Evolutionary conservation across 2,329 filamentous ascomycete genomes (phyloP).

Genomic region (Aaosphaeria pasadenensis): DNA sequence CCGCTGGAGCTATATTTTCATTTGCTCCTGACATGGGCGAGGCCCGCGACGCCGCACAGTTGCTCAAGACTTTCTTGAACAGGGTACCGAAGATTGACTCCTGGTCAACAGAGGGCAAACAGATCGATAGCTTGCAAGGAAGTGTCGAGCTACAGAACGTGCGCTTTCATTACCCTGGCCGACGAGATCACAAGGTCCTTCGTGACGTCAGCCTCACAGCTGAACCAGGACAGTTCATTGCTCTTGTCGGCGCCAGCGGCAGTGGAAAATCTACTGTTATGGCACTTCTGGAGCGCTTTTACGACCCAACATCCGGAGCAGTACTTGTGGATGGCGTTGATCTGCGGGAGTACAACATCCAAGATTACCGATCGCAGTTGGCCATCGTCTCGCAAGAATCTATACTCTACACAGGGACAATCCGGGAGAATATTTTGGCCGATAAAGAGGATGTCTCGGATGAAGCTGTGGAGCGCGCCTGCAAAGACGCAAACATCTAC

Average conservation of each 20-base stretch:
- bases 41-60: slow-evolving; percentile 76
- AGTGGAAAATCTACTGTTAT: slow-evolving; percentile 96
- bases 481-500: slow-evolving; percentile 59
- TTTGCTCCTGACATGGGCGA: slow-evolving; percentile 98
- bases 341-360: slow-evolving; percentile 72
- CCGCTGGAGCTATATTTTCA: slow-evolving; percentile 86
- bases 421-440: slow-evolving; percentile 77
- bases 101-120: slow-evolving; percentile 36
- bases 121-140: slow-evolving; percentile 59
- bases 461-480: slow-evolving; percentile 70
- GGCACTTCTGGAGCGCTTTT: slow-evolving; percentile 88
- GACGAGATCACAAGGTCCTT: slow-evolving; percentile 87
- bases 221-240: slow-evolving; percentile 77
- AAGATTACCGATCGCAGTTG: slow-evolving; percentile 79
- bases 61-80: slow-evolving; percentile 82
- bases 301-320: slow-evolving; percentile 78
- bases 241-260: slow-evolving; percentile 88
- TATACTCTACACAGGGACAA: slow-evolving; percentile 89
- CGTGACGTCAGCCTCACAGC: slow-evolving; percentile 75
- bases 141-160: slow-evolving; percentile 87
- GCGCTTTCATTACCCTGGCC: slow-evolving; percentile 90
- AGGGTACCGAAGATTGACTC: slow-evolving; percentile 68
- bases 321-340: slow-evolving; percentile 81
- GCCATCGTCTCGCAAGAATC: slow-evolving; percentile 96
- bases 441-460: slow-evolving; percentile 67